These are phyloP conservation scores for Vitis rotundifolia DNA, from an alignment of 164 flowering plant species.

Conservation along the genomic window DNA sequence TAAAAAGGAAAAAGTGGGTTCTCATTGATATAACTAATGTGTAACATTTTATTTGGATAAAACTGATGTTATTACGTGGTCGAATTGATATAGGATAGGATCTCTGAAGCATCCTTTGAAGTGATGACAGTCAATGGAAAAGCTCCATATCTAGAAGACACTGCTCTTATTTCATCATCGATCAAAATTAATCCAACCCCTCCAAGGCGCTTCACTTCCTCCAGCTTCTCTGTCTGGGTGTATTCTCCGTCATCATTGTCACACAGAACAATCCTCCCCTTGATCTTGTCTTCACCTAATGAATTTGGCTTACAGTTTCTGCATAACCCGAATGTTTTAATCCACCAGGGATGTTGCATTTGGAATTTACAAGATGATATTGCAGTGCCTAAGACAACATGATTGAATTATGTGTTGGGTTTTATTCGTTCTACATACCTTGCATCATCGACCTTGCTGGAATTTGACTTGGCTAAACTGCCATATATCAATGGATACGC, in stretches of 20 bases:
- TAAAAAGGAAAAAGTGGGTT: not conserved
- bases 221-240: conserved; percentile 18
- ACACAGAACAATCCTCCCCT: conserved; percentile 74
- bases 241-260: conserved; percentile 27
- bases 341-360: not conserved
- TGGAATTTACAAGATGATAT: no score
- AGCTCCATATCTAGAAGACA: conserved; percentile 35
- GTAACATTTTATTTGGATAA: no score
- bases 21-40: no score
- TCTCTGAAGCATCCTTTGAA: conserved; percentile 35
- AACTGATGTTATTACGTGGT: conserved; percentile 39
- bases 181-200: conserved; percentile 55
- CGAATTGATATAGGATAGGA: conserved; percentile 65
- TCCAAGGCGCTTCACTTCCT: conserved; percentile 36
- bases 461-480: conserved; percentile 24
- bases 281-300: conserved; percentile 39
- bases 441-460: conserved; percentile 19
- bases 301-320: conserved; percentile 55
- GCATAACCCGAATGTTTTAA: not conserved
- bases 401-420: no score
- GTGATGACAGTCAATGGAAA: conserved; percentile 56
- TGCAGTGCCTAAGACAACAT: no score
- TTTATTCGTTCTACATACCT: conserved; percentile 24
- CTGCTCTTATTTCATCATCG: conserved; percentile 32
- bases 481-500: conserved; percentile 42